Evolutionary conservation across 148 eudicot species (phyloP).

Genomic region (Cornus controversa): DNA sequence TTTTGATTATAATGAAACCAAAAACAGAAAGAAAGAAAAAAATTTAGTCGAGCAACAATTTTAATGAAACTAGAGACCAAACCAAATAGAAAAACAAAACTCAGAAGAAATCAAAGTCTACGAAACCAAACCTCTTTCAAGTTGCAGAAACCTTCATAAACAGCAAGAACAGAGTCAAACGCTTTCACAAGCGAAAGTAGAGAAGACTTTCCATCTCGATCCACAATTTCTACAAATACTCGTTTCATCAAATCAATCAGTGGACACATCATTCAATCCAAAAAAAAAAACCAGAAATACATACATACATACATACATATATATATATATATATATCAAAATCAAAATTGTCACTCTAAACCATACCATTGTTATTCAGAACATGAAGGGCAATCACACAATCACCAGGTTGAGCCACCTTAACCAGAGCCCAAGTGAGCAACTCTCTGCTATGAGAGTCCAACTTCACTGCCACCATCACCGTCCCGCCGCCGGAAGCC

Average conservation of each 20-base stretch:
- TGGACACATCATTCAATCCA: neutral
- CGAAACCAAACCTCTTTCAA: conserved; percentile 57
- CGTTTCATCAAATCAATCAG: conserved; percentile 9
- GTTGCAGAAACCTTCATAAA: conserved; percentile 85
- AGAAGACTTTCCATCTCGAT: conserved; percentile 56
- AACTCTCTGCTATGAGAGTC: conserved; percentile 72
- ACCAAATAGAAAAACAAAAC: neutral
- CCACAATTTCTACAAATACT: conserved; percentile 43
- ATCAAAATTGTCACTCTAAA: neutral
- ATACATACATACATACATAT: neutral
- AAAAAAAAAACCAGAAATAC: neutral
- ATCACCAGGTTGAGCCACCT: conserved; percentile 77
- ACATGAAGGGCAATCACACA: conserved; percentile 82
- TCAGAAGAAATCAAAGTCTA: neutral
- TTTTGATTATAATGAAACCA: too few species aligned
- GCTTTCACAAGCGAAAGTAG: conserved; percentile 62
- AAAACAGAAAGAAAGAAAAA: too few species aligned
- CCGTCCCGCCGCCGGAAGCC: conserved; percentile 45
- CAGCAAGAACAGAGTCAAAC: conserved; percentile 70
- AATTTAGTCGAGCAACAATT: neutral
- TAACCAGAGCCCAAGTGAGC: conserved; percentile 89
- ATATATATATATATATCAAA: neutral
- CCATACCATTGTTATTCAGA: conserved; percentile 27
- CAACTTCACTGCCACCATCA: conserved; percentile 85
- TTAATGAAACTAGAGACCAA: neutral